phyloP scores from a whole-genome alignment of 1,139 yeast genomes.

The Kodamaea arcana region DNA sequence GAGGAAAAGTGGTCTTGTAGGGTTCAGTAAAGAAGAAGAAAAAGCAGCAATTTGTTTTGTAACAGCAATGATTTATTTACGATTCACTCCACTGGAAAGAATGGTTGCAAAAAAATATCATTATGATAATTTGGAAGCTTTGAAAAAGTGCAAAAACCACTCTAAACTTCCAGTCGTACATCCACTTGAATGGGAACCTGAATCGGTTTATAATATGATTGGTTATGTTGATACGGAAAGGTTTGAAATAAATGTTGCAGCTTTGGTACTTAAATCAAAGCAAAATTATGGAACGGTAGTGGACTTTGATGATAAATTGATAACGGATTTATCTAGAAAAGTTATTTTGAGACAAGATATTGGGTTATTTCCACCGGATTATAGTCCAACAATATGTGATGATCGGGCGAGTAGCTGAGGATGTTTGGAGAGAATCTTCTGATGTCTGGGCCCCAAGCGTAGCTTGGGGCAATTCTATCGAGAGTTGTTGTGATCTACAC shows the following conservation, averaged over 20 bases:
- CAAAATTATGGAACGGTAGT: not conserved
- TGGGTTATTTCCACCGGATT: not conserved
- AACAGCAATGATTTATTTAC: not conserved
- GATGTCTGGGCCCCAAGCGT: too few species aligned
- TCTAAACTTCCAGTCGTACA: not conserved
- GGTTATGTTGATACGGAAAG: not conserved
- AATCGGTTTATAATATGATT: not conserved
- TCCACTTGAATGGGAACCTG: conserved; percentile 1
- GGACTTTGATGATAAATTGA: not conserved
- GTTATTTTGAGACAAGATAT: not conserved
- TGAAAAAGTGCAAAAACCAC: not conserved
- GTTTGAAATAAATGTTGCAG: not conserved
- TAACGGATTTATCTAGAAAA: not conserved
- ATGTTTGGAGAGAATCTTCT: not conserved
- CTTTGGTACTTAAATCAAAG: not conserved
- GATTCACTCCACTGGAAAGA: not conserved
- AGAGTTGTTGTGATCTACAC: not conserved
- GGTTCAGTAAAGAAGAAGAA: not conserved
- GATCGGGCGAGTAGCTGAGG: not conserved
- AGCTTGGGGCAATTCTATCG: not conserved
- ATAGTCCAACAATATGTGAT: not conserved
- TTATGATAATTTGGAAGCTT: not conserved
- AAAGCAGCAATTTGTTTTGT: not conserved
- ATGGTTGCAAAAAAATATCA: not conserved
- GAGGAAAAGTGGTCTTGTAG: not conserved